phyloP scores from a whole-genome alignment of 805 yeast genomes.

The Yamadazyma scolyti region DNA sequence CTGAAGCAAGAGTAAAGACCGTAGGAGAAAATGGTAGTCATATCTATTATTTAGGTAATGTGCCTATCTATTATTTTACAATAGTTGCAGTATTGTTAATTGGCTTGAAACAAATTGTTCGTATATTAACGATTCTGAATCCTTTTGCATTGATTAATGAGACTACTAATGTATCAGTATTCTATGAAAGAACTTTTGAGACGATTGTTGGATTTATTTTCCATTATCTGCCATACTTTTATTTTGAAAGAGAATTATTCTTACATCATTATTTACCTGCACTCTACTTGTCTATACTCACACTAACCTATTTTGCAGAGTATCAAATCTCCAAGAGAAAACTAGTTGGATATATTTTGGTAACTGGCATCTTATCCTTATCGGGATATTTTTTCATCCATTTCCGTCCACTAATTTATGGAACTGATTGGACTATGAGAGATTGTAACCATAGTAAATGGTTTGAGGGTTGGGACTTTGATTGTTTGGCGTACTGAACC shows the following conservation, averaged over 20 bases:
- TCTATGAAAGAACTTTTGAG: constrained; percentile 25
- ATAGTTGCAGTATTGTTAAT: constrained; percentile 29
- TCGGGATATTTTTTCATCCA: constrained; percentile 21
- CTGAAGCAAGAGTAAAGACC: constrained; percentile 19
- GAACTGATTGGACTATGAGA: constrained; percentile 40
- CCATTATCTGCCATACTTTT: constrained; percentile 55
- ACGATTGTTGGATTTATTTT: constrained; percentile 54
- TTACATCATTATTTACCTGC: constrained; percentile 49
- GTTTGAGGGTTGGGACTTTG: constrained; percentile 41
- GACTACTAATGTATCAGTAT: constrained; percentile 9
- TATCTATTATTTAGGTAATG: constrained; percentile 65
- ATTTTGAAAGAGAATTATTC: constrained; percentile 35
- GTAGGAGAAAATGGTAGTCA: constrained; percentile 18
- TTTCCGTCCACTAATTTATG: constrained; percentile 45
- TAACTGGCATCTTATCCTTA: constrained; percentile 15
- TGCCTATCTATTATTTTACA: constrained; percentile 51
- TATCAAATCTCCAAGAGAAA: constrained; percentile 27
- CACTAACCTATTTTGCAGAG: constrained; percentile 44
- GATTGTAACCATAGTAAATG: constrained; percentile 35
- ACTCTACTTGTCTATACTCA: constrained; percentile 45
- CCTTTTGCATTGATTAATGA: constrained; percentile 23
- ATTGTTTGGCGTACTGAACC: constrained; percentile 28
- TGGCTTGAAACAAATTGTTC: constrained; percentile 14
- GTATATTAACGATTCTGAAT: constrained; percentile 22
- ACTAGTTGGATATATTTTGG: constrained; percentile 20